phyloP scores from a whole-genome alignment of 75 land plant species.

The Selaginella moellendorffii region DNA sequence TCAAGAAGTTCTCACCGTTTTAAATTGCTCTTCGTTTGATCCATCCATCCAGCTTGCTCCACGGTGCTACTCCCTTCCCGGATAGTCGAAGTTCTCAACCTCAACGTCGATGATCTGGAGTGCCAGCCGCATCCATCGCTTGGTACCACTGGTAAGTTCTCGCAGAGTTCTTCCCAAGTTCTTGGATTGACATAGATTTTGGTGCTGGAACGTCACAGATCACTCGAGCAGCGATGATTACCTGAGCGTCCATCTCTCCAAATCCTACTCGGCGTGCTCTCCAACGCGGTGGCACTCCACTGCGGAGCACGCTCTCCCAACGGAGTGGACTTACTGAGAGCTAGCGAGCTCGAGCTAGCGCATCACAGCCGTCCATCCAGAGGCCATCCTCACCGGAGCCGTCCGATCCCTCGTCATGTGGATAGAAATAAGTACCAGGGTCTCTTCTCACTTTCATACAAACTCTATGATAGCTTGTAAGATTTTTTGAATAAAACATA shows the following conservation, averaged over 20 bases:
- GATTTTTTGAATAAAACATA: too few relatives aligned
- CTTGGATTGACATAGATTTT: too few relatives aligned
- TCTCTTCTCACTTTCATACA: too few relatives aligned
- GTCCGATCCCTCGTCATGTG: too few relatives aligned
- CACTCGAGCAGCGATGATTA: not conserved
- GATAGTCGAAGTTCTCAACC: constrained; percentile 2
- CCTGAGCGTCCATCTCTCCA: not conserved
- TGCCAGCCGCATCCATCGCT: not conserved
- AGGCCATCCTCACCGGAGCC: too few relatives aligned
- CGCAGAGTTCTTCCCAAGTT: too few relatives aligned
- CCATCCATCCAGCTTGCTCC: constrained; percentile 4
- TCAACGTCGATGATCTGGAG: not conserved
- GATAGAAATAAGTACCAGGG: too few relatives aligned
- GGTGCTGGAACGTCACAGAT: too few relatives aligned
- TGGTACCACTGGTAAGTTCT: not conserved
- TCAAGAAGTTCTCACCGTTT: too few relatives aligned
- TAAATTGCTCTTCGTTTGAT: not conserved
- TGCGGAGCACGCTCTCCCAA: not conserved
- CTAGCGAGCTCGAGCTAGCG: too few relatives aligned
- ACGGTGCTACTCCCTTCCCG: constrained; percentile 7
- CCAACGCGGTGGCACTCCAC: not conserved
- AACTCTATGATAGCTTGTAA: too few relatives aligned
- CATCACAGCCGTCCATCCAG: too few relatives aligned
- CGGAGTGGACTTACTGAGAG: not conserved
- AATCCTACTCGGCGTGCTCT: not conserved